Evolutionary conservation across 2,329 filamentous ascomycete species (phyloP), one percentile per base, ranked within the genome.

Genomic region (Dothideomycetes sp.): DNA sequence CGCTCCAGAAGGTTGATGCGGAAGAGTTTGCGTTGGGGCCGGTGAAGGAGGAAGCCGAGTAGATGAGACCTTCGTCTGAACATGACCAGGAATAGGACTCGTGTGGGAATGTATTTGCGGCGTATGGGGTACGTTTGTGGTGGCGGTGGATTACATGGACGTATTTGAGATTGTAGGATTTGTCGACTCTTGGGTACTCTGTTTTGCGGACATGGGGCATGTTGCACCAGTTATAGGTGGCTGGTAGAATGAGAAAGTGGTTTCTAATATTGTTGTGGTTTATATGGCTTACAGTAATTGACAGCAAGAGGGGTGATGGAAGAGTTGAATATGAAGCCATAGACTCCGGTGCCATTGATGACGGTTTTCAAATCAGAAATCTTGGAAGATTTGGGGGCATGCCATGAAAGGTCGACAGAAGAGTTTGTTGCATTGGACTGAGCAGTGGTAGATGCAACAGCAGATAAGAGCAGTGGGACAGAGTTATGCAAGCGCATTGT

Each of bases 131-230:
- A 16, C 85, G 75, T 57, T 91, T 91, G 61, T 91, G 84, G 56
- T 91, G 85, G 37, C 85, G 74, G 54, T 91, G 84, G 35, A 88
- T 82, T 70, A 88, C 64, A 62, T 89, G 84, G 6, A 89, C 83
- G 55, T 88, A 89, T 52, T 72, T 63, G 36, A 91, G 64, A 51
- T 78, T 66, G 54, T 76, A 86, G n/a, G 71, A 72, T 0, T 60
- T 48, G 1, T 64, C 51, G 45, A 61, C 68, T 23, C 41, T 48
- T 11, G 69, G 58, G 54, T 91, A 91, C 52, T 84, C 81, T 11
- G 61, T 60, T 16, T 58, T 63, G 22, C 83, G 71, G n/a, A 84
- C 80, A 62, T 89, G 85, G 1, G 85, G 84, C 83, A 91, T 91
- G 54, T 91, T 88, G 61, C 84, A 91, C 70, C 70, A 89, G 58